Percentiles rank a stretch among this genome's conserved stretches.
Evolutionary conservation across 179 eudicot species (phyloP).

Genomic region (Camellia oleifera): DNA sequence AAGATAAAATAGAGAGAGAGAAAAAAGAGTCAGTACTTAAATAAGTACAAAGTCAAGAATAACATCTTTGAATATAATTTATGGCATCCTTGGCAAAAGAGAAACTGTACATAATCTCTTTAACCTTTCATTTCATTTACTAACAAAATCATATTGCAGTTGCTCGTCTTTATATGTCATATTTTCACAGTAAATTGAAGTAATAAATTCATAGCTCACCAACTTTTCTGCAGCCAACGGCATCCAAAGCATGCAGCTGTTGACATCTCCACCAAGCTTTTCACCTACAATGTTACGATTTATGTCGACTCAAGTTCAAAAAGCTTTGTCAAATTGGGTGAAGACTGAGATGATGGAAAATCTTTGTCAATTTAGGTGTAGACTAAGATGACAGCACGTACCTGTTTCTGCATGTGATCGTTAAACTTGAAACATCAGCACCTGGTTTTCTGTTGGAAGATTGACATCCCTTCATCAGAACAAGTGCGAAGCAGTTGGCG

Average conservation of each 20-base stretch:
- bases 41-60: too few species aligned
- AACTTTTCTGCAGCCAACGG: slow-evolving; percentile 5
- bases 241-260: background rate
- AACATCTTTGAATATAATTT: too few species aligned
- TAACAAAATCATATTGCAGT: background rate
- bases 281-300: background rate
- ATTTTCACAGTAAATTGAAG: background rate
- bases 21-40: background rate
- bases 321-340: background rate
- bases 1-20: background rate
- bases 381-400: slow-evolving; percentile 2
- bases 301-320: too few species aligned
- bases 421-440: background rate
- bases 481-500: background rate
- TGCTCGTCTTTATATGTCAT: background rate
- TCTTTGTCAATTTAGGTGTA: background rate
- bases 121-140: background rate
- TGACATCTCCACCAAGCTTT: background rate
- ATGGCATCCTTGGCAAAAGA: too few species aligned
- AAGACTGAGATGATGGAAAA: background rate
- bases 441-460: background rate
- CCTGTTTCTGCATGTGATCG: background rate
- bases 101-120: background rate
- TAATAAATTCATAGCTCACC: background rate
- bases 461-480: background rate